Base-by-base conservation (phyloP, 345 rosid species). In the Aquilaria sinensis region DNA sequence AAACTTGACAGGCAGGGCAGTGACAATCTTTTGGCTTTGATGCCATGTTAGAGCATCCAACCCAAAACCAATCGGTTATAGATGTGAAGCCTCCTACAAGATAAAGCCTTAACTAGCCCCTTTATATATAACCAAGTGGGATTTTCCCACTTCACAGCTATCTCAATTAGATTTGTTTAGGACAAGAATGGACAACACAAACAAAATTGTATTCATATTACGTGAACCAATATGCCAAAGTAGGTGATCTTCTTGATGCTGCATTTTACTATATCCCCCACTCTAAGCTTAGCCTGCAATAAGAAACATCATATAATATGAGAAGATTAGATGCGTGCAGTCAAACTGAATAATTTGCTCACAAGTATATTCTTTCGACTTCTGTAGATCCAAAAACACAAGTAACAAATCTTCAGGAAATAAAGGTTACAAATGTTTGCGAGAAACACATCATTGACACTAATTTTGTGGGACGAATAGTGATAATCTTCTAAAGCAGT, bases 211-310 rank as follows among this genome's bases (percentile, higher is more conserved):
- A 53, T 45, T 54, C 13, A 48, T 30, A 60, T 67, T 80, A 90
- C 97, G 92, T 94, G 97, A 41, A 92, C 96, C 75, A 90, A 94
- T 46, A 94, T 82, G 63, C 97, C 97, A 57, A 88, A 90, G 69
- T 94, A 88, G 61, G 97, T 85, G 49, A 94, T 88, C 76, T 88
- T 90, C 80, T 76, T 88, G 76, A 94, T 81, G 76, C 83, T 72
- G 67, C 99, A 86, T 75, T 90, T 86, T 66, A 90, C 92, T 65
- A 90, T 79, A 76, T 94, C 97, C 47, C 99, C 97, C 29, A 90
- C 76, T 46, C 87, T 83, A 78, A 94, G 97, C 77, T 77, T 90
- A 41, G 89, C 89, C 96, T 88, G 78, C 72, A 80, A 77, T 16
- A 58, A 60, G 33, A 54, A 68, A 64, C 2, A n/a, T 29, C 33